Evolutionary conservation across 768 basidiomycete genomes (phyloP).

Genomic region (Mycena leptocephala): DNA sequence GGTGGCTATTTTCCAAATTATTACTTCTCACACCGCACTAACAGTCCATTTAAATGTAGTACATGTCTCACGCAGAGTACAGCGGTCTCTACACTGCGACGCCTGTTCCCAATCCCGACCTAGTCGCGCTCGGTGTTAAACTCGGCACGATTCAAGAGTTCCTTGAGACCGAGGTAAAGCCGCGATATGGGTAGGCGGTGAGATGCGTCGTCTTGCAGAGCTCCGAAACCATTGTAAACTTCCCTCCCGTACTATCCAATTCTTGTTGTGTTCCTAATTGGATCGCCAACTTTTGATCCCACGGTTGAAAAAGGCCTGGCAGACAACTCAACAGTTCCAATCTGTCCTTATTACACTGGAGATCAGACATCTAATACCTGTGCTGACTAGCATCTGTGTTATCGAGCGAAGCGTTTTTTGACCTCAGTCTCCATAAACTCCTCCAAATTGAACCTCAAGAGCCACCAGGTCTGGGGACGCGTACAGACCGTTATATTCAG

Average conservation of each 20-base stretch:
- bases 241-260: too few species aligned
- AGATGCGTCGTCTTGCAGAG: too few species aligned
- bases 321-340: too few species aligned
- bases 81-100: background rate
- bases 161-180: background rate
- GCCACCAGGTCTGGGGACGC: conserved; percentile 9
- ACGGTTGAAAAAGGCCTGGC: too few species aligned
- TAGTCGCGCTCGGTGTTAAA: background rate
- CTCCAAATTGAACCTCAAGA: background rate
- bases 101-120: conserved; percentile 2
- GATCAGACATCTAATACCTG: too few species aligned
- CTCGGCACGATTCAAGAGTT: conserved; percentile 2
- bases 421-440: conserved; percentile 18
- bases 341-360: too few species aligned
- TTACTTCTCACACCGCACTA: too few species aligned
- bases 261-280: too few species aligned
- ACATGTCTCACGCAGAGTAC: background rate
- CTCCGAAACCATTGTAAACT: too few species aligned
- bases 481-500: conserved; percentile 12
- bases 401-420: conserved; percentile 1
- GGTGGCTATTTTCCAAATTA: background rate
- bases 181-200: background rate
- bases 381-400: too few species aligned
- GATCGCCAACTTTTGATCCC: too few species aligned
- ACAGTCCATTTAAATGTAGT: background rate